Conservation (phyloP, 371 early-diverging fungal species). For the Smittium mucronatum region DNA sequence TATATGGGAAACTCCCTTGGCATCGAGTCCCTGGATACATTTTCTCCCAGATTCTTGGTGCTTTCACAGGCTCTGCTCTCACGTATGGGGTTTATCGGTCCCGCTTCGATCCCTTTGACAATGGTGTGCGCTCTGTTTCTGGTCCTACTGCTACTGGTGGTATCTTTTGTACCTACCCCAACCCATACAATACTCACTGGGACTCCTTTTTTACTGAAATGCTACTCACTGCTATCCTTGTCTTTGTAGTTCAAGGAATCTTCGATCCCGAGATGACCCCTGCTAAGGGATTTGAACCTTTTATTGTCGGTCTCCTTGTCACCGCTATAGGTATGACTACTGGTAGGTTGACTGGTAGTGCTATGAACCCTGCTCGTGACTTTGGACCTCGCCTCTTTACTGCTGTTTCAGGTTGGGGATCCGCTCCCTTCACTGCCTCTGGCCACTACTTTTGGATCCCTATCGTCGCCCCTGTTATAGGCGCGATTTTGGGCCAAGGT, state of each 20-base stretch:
- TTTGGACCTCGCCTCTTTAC: constrained; percentile 51
- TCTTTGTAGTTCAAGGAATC: constrained; percentile 43
- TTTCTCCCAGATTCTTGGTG: constrained; percentile 46
- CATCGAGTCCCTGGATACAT: constrained; percentile 41
- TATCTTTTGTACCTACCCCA: constrained; percentile 47
- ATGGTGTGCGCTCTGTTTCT: neutral
- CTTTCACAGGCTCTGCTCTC: constrained; percentile 47
- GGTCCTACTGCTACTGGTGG: constrained; percentile 36
- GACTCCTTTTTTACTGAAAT: constrained; percentile 50
- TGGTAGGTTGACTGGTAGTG: constrained; percentile 51
- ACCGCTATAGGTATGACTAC: constrained; percentile 40
- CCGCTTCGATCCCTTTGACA: constrained; percentile 32
- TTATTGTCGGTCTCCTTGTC: constrained; percentile 42
- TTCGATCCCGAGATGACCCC: constrained; percentile 48
- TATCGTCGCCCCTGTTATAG: constrained; percentile 12
- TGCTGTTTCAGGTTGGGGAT: constrained; percentile 10
- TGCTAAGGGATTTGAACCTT: constrained; percentile 21
- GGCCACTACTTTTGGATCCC: constrained; percentile 16
- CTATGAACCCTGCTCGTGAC: constrained; percentile 70
- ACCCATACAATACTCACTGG: constrained; percentile 29
- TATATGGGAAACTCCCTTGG: constrained; percentile 46
- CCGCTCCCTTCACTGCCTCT: constrained; percentile 8
- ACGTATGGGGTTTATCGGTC: constrained; percentile 37
- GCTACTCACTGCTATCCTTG: constrained; percentile 51
- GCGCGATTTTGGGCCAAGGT: constrained; percentile 23